A percentile compares a stretch with the other conserved stretches of the same genome.
These are phyloP conservation scores for Candida mesenterica DNA, from an alignment of 1,139 yeast genomes.

Conservation along the genomic window DNA sequence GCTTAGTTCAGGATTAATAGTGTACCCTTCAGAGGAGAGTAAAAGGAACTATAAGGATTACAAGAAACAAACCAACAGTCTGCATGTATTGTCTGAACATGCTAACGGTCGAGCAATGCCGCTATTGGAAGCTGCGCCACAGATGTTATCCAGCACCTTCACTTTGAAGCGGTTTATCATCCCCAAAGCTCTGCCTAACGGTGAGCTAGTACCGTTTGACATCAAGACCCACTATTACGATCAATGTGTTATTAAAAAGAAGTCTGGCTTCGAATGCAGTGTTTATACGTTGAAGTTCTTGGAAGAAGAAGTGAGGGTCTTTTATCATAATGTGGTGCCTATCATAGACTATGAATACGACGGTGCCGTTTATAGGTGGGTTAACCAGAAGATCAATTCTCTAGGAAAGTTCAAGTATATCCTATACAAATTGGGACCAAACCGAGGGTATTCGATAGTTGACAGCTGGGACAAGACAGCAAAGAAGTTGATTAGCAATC, in stretches of 20 bases:
- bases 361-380: conserved; percentile 7
- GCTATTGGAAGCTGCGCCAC: not conserved
- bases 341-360: conserved; percentile 9
- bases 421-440: conserved; percentile 7
- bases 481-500: conserved; percentile 3
- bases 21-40: not conserved
- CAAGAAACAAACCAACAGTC: not conserved
- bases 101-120: not conserved
- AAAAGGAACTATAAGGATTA: not conserved
- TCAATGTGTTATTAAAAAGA: conserved; percentile 7
- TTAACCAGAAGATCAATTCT: conserved; percentile 5
- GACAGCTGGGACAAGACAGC: conserved; percentile 10
- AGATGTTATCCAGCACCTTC: not conserved
- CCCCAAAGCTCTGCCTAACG: too few species aligned
- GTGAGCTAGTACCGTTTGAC: conserved; percentile 5
- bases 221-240: conserved; percentile 4
- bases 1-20: not conserved
- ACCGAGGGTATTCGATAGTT: conserved; percentile 8
- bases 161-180: conserved; percentile 3
- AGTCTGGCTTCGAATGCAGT: conserved; percentile 5
- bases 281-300: conserved; percentile 6
- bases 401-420: conserved; percentile 5
- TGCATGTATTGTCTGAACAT: not conserved
- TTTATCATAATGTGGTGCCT: conserved; percentile 9
- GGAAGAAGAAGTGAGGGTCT: conserved; percentile 4